phyloP scores from a whole-genome alignment of 768 basidiomycete genomes.

The Boletus rufocinnamomeus region DNA sequence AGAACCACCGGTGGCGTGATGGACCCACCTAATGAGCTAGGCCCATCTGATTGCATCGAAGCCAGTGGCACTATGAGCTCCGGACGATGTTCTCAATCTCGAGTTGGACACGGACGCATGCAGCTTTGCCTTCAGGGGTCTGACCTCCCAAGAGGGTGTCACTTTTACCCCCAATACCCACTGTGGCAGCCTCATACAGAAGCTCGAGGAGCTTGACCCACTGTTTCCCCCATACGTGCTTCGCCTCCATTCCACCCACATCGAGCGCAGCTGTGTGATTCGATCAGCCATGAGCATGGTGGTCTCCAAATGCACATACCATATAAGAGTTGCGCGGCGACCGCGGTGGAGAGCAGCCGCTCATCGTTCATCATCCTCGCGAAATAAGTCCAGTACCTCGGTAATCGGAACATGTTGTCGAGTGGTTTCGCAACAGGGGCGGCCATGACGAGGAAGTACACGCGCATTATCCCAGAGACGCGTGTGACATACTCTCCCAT shows the following conservation, averaged over 20 bases:
- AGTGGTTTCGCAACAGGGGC: constrained; percentile 43
- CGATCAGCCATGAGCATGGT: constrained; percentile 12
- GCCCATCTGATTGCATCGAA: constrained; percentile 4
- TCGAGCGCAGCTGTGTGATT: constrained; percentile 61
- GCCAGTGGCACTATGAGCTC: constrained; percentile 20
- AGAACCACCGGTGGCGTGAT: constrained; percentile 22
- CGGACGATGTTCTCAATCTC: constrained; percentile 65
- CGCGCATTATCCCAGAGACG: constrained; percentile 76
- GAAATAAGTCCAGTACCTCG: constrained; percentile 74
- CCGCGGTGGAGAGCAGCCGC: constrained; percentile 52
- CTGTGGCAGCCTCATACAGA: constrained; percentile 63
- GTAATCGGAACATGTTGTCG: constrained; percentile 53
- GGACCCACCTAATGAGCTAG: background rate
- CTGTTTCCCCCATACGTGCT: constrained; percentile 71
- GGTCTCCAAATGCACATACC: constrained; percentile 40
- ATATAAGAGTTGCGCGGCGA: constrained; percentile 68
- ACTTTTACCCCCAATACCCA: constrained; percentile 44
- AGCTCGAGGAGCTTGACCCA: constrained; percentile 73
- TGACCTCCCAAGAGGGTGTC: constrained; percentile 54
- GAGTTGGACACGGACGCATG: constrained; percentile 62
- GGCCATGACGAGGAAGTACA: constrained; percentile 76
- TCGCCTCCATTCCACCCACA: constrained; percentile 63
- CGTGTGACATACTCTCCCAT: constrained; percentile 63
- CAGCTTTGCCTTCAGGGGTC: constrained; percentile 61
- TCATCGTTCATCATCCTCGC: constrained; percentile 58